These are phyloP conservation scores for Neonectria magnoliae DNA, from an alignment of 2,329 filamentous ascomycete species.

Conservation along the genomic window DNA sequence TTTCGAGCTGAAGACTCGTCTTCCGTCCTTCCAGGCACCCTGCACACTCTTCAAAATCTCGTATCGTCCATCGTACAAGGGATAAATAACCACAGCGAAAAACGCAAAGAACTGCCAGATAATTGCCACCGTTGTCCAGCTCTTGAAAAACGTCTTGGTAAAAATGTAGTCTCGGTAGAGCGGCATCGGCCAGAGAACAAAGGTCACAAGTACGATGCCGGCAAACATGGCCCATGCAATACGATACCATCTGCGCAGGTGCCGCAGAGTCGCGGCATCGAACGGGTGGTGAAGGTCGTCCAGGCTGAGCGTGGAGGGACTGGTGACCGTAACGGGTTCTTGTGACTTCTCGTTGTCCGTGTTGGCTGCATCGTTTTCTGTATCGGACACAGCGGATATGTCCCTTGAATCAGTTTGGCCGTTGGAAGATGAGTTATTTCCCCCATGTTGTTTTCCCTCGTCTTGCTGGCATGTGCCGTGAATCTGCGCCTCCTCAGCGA, in stretches of 20 bases:
- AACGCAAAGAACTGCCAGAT: constrained; percentile 24
- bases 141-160: constrained; percentile 17
- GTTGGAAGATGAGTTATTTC: background rate
- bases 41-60: constrained; percentile 16
- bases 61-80: constrained; percentile 13
- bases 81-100: constrained; percentile 15
- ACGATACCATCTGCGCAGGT: constrained; percentile 8
- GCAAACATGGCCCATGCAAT: constrained; percentile 13
- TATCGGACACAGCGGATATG: background rate
- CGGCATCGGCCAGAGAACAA: constrained; percentile 20
- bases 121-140: constrained; percentile 17
- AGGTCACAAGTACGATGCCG: constrained; percentile 11
- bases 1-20: background rate
- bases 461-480: background rate
- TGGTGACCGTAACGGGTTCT: background rate
- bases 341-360: background rate
- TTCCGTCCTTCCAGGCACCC: background rate
- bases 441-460: background rate
- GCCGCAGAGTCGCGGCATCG: background rate
- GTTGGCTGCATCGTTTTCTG: background rate
- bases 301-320: background rate
- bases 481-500: background rate
- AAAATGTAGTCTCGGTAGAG: constrained; percentile 19
- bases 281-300: constrained; percentile 13
- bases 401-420: background rate